Evolutionary conservation across 345 rosid genomes (phyloP), one percentile per base, ranked within the genome.

Genomic region (Angophora floribunda): DNA sequence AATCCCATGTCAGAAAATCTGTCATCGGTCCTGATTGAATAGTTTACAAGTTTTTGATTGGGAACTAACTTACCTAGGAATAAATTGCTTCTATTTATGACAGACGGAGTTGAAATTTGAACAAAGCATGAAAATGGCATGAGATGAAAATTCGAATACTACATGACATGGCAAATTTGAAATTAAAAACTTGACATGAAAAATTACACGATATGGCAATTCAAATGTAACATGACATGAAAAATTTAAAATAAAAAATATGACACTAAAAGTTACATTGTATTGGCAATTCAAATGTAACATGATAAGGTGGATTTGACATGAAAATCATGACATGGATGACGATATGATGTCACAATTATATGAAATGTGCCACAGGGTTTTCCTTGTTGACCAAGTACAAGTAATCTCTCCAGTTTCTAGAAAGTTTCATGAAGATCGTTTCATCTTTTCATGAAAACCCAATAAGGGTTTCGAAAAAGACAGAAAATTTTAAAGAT

Each of bases 41-140:
- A 32, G 6, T 5, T 70, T 70, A 32, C 45, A 36, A 36, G 13
- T 2, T 32, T 67, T 16, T 5, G 9, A 67, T 8, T 32, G 22
- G 41, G 45, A 70, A 16, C 0, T 0, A 45, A 16, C 45, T 16
- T 70, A 9, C 2, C 24, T 0, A 4, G 2, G 0, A 70, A 70
- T 4, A 3, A 6, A 70, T 70, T 5, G 11, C 24, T 41, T 3
- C 4, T 70, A 32, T 70, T 11, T 15, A 61, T 61, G 32, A 26
- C 32, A 28, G 12, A 59, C 26, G 1, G 11, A 61, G 30, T 61
- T 3, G 9, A 53, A 11, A 26, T 61, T 61, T 5, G 3, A 26
- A 61, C 67, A 61, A 26, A 61, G 15, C 32, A 61, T 9, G 14
- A 28, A 61, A 61, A 11, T 6, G 7, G 7, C 1, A 10, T 12